These are phyloP conservation scores for Pluteus cervinus DNA, from an alignment of 768 basidiomycete genomes.

Conservation along the genomic window DNA sequence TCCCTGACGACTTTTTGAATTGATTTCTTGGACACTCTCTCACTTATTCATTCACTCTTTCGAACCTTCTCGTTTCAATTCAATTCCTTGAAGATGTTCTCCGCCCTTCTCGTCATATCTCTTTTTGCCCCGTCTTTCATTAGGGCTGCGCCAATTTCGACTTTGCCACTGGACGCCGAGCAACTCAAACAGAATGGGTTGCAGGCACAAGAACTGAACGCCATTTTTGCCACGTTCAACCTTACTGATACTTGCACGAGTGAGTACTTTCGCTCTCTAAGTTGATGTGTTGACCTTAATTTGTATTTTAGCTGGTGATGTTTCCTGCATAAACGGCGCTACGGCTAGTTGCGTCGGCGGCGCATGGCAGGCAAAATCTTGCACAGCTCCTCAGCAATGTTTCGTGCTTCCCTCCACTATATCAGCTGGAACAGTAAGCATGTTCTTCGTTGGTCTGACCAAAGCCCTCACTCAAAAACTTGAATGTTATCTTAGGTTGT, in stretches of 20 bases:
- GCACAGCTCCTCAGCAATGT: constrained; percentile 32
- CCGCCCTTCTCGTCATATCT: constrained; percentile 19
- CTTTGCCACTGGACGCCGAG: constrained; percentile 28
- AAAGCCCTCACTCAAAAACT: neutral
- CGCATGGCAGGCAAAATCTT: constrained; percentile 32
- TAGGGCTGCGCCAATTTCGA: constrained; percentile 24
- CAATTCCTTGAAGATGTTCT: constrained; percentile 6
- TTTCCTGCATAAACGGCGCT: constrained; percentile 36
- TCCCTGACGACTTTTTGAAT: constrained; percentile 12
- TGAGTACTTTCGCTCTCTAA: constrained; percentile 15
- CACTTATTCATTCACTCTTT: constrained; percentile 11
- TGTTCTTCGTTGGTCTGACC: neutral
- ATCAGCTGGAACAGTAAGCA: constrained; percentile 38
- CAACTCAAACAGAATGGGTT: constrained; percentile 44
- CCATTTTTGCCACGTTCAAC: constrained; percentile 34
- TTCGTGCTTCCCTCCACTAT: constrained; percentile 45
- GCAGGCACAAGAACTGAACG: constrained; percentile 46
- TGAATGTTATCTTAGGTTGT: too few relatives aligned
- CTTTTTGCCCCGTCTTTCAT: constrained; percentile 11
- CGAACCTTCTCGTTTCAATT: constrained; percentile 5
- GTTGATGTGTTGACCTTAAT: neutral
- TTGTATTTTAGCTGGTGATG: constrained; percentile 27
- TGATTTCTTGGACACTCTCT: neutral
- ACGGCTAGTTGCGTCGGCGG: constrained; percentile 36
- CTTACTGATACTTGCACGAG: constrained; percentile 38